phyloP scores from a whole-genome alignment of 73 alveolate species.

The Paramecium sexaurelia region DNA sequence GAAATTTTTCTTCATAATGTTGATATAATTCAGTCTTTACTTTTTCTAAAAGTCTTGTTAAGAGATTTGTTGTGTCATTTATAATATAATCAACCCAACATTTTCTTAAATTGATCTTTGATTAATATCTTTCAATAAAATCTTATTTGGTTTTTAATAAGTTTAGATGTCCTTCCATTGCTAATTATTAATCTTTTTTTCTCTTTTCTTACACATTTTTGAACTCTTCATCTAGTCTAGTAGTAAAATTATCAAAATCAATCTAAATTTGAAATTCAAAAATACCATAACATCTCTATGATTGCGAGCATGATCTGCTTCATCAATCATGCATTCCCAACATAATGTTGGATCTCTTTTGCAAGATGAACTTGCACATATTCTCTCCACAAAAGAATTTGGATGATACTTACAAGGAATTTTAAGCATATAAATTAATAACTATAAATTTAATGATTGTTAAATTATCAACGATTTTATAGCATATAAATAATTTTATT shows the following conservation, averaged over 20 bases:
- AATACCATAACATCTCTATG: constrained; percentile 57
- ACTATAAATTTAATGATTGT: not conserved
- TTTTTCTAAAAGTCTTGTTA: not conserved
- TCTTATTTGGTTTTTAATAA: not conserved
- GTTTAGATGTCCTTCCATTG: constrained; percentile 29
- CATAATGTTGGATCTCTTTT: constrained; percentile 51
- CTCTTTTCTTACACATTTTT: constrained; percentile 6
- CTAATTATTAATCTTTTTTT: not conserved
- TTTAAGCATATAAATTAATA: not conserved
- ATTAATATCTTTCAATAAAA: not conserved
- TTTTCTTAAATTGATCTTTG: not conserved
- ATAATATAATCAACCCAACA: not conserved
- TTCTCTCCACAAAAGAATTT: constrained; percentile 2
- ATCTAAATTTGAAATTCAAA: constrained; percentile 1
- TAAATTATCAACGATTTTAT: not conserved
- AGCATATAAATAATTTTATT: not conserved
- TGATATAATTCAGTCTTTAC: not conserved
- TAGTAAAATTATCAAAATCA: not conserved
- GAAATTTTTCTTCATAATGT: not conserved
- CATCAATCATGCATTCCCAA: constrained; percentile 54
- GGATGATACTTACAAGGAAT: constrained; percentile 44
- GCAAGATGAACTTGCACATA: constrained; percentile 43
- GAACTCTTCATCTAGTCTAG: not conserved
- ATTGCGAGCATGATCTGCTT: constrained; percentile 47
- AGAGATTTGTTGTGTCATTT: not conserved